A percentile compares a stretch with the other conserved stretches of the same genome.
Conservation (phyloP, 2,329 filamentous ascomycete species). For the Fusarium sp. region DNA sequence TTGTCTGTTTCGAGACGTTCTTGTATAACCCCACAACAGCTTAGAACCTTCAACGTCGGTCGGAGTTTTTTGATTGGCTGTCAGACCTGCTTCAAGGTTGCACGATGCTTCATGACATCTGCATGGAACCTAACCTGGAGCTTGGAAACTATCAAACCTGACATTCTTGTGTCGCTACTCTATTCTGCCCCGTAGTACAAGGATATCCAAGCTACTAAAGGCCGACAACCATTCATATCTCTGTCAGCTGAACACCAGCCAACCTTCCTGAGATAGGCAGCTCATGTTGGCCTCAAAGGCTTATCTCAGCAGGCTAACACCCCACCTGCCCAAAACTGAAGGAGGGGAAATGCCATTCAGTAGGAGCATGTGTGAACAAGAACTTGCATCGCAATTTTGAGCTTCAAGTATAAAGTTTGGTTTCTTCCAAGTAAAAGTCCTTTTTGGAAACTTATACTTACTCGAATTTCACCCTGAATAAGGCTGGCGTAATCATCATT, state of each 20-base stretch:
- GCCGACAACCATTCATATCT: neutral
- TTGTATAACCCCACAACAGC: conserved; percentile 4
- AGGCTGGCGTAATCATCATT: neutral
- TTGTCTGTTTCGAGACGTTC: neutral
- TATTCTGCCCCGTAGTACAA: neutral
- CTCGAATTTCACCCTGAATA: neutral
- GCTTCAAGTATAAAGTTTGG: conserved; percentile 2
- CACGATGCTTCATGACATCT: conserved; percentile 23
- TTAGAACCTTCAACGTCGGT: neutral
- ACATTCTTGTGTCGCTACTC: neutral
- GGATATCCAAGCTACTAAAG: neutral
- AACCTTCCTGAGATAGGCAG: conserved; percentile 3
- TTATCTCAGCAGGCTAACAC: conserved; percentile 44
- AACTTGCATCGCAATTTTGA: conserved; percentile 10
- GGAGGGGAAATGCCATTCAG: conserved; percentile 40
- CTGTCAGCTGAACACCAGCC: neutral
- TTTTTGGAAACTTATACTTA: neutral
- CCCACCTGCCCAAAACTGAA: conserved; percentile 44
- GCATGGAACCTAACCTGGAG: conserved; percentile 10
- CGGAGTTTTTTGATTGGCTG: conserved; percentile 18
- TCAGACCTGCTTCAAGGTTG: conserved; percentile 16
- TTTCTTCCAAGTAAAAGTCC: neutral
- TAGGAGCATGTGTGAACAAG: conserved; percentile 6
- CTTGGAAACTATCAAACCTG: neutral
- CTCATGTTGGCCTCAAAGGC: conserved; percentile 16